Evolutionary conservation across 352 stramenopile genomes (phyloP).

Genomic region (Blastocystis sp.): DNA sequence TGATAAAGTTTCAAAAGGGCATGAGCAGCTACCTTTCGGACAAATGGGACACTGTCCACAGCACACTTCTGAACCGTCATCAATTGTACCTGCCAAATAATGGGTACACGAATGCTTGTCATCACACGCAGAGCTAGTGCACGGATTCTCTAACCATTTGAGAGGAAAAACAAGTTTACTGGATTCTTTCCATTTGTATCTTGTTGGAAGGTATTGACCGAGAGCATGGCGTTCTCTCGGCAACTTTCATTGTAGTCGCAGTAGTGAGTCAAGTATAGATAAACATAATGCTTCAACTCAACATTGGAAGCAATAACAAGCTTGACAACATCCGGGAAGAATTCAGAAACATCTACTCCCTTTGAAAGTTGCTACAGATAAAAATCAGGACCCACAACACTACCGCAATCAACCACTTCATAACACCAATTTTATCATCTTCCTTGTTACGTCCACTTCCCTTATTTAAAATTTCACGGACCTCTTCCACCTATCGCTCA

Average conservation of each 20-base stretch:
- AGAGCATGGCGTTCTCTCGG: slow-evolving; percentile 75
- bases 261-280: slow-evolving; percentile 80
- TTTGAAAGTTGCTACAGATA: slow-evolving; percentile 20
- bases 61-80: slow-evolving; percentile 79
- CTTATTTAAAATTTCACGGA: slow-evolving; percentile 30
- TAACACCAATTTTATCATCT: slow-evolving; percentile 30
- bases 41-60: slow-evolving; percentile 74
- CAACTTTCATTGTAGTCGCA: slow-evolving; percentile 77
- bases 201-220: slow-evolving; percentile 80
- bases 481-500: slow-evolving; percentile 25
- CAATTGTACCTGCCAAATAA: slow-evolving; percentile 78
- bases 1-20: slow-evolving; percentile 75
- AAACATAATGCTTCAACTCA: slow-evolving; percentile 80
- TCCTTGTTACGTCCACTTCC: slow-evolving; percentile 7
- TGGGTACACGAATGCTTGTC: slow-evolving; percentile 76
- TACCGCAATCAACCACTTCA: slow-evolving; percentile 50
- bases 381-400: not conserved
- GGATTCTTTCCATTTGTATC: slow-evolving; percentile 74
- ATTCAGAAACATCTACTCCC: slow-evolving; percentile 72
- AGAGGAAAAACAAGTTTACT: not conserved
- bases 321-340: slow-evolving; percentile 79
- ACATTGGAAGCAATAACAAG: slow-evolving; percentile 78
- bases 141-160: slow-evolving; percentile 69
- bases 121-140: slow-evolving; percentile 76
- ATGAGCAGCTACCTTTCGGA: slow-evolving; percentile 76